Evolutionary conservation across 768 basidiomycete species (phyloP).

Genomic region (Leccinum longicurvipes): DNA sequence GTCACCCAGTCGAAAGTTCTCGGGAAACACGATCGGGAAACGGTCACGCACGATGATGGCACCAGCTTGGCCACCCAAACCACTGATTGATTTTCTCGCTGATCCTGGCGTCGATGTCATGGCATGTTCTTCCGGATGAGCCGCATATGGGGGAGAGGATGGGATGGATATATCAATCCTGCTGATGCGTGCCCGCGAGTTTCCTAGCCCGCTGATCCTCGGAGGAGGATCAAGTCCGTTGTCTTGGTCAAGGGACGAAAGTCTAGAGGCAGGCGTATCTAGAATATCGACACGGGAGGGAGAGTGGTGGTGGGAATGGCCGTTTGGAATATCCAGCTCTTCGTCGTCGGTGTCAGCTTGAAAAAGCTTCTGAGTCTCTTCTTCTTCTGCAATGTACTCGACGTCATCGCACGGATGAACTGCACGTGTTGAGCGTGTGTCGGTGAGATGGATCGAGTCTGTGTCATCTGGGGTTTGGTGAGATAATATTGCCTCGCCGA

Average conservation of each 20-base stretch:
- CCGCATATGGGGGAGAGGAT: conserved; percentile 8
- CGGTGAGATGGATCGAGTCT: conserved; percentile 37
- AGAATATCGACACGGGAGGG: not conserved
- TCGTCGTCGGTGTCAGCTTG: conserved; percentile 23
- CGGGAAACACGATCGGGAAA: not conserved
- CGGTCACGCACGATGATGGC: conserved; percentile 67
- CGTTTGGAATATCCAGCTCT: conserved; percentile 4
- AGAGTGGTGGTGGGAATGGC: not conserved
- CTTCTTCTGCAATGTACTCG: conserved; percentile 23
- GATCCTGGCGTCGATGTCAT: conserved; percentile 13
- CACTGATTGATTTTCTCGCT: conserved; percentile 17
- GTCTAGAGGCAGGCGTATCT: not conserved
- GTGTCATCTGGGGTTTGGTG: conserved; percentile 42
- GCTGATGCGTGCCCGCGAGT: conserved; percentile 48
- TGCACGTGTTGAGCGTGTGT: conserved; percentile 29
- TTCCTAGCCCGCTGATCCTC: conserved; percentile 35
- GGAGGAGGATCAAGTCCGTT: conserved; percentile 12
- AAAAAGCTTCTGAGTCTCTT: conserved; percentile 24
- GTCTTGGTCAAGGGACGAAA: conserved; percentile 8
- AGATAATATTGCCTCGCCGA: conserved; percentile 82
- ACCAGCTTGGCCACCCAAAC: conserved; percentile 80
- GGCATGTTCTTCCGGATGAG: conserved; percentile 17
- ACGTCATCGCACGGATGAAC: conserved; percentile 9
- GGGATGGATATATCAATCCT: conserved; percentile 37
- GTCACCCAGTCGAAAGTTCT: too few species aligned